Evolutionary conservation across 2,329 filamentous ascomycete genomes (phyloP).

Genomic region (Cladorrhinum sp.): DNA sequence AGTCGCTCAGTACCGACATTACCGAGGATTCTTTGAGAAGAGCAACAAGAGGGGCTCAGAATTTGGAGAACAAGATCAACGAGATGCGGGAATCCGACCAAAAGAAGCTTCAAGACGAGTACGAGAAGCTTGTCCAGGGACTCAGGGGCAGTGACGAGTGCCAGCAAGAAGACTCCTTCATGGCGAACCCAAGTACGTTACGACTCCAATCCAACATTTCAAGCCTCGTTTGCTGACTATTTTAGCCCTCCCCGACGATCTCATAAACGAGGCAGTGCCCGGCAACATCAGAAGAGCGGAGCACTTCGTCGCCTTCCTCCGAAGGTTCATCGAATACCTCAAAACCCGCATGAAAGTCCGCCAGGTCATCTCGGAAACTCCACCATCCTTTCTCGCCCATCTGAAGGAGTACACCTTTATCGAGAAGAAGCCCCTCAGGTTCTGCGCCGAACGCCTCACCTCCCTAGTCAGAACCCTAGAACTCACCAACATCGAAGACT

Average conservation of each 20-base stretch:
- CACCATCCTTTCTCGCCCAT: constrained; percentile 87
- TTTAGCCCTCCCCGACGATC: constrained; percentile 80
- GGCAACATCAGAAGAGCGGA: constrained; percentile 95
- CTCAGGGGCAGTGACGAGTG: constrained; percentile 84
- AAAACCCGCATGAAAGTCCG: constrained; percentile 98
- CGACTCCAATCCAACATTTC: neutral
- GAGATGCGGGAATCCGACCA: constrained; percentile 97
- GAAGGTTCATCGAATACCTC: constrained; percentile 95
- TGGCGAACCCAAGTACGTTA: constrained; percentile 78
- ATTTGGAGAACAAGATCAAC: constrained; percentile 83
- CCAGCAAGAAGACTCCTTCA: constrained; percentile 90
- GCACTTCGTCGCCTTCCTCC: constrained; percentile 92
- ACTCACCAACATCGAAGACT: constrained; percentile 96
- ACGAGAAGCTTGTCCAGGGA: constrained; percentile 91
- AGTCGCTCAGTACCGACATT: constrained; percentile 92
- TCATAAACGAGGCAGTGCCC: constrained; percentile 92
- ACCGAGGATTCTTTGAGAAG: constrained; percentile 92
- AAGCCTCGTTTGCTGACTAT: constrained; percentile 20
- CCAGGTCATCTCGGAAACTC: constrained; percentile 95
- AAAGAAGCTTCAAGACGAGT: constrained; percentile 91
- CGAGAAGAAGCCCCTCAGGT: constrained; percentile 89
- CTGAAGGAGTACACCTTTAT: constrained; percentile 96
- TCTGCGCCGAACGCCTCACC: constrained; percentile 91
- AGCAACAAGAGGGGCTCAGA: constrained; percentile 85
- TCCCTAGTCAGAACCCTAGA: constrained; percentile 93